Base-by-base conservation (phyloP, 148 eudicot species). In the Chenopodium album region DNA sequence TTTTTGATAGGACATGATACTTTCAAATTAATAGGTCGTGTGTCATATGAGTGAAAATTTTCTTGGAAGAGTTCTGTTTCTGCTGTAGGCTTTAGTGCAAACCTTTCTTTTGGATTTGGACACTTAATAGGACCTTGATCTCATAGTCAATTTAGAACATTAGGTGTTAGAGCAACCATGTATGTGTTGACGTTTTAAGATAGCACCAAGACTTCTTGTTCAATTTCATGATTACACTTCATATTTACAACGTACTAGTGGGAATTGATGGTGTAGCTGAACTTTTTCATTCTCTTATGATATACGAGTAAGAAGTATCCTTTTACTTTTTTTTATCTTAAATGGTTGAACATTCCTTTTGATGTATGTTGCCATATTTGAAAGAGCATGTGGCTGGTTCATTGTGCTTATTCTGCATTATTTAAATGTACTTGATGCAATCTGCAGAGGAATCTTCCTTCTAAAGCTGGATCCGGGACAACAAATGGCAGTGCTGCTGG, bases 361-460 rank as follows among this genome's bases (percentile, higher is more conserved):
- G 10, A 68, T n/a, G 19, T 22, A 5, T 23, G 1, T 77, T 29
- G 59, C 17, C 37, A 16, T 37, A 10, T 68, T 22, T 17, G 65
- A 23, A 50, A 20, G 41, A 44, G 22, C 69, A 29, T 68, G 56
- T 50, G 22, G 23, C 22, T 41, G 46, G 62, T 81, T 63, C n/a
- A 44, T 28, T 34, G 34, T 47, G 82, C 79, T 82, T 23, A 79
- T 17, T 70, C 46, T 60, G 44, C 17, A 29, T 56, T 83, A 5
- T 41, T 0, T 41, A 41, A 6, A 5, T 41, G 70, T 73, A 75
- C 64, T 66, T 81, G 69, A 76, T 84, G 83, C 44, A 28, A 71
- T 85, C 20, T 87, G 89, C 94, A 96, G 98, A 87, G 83, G 75
- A 94, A 85, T 86, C 98, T 96, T 84, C 99, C 99, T 60, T 85